phyloP scores from a whole-genome alignment of 306 rosid species.

The Phaseolus lunatus region DNA sequence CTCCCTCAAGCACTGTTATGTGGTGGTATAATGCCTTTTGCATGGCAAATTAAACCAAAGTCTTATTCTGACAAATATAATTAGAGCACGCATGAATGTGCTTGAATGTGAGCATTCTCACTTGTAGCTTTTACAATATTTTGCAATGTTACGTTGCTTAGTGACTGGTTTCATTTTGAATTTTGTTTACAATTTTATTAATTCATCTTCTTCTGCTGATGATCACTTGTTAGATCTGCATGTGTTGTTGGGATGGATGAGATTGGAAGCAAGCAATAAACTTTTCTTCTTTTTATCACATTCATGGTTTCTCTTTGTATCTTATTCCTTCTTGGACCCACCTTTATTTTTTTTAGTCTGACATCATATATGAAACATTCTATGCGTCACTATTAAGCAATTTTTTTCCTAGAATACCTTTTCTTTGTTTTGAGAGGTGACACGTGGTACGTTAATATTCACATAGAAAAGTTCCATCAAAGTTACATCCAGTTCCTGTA shows the following conservation, averaged over 20 bases:
- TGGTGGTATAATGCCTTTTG: conserved; percentile 70
- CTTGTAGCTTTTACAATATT: conserved; percentile 36
- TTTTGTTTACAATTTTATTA: conserved; percentile 8
- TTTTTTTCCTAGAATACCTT: conserved; percentile 15
- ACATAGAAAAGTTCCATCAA: neutral
- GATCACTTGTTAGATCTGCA: conserved; percentile 15
- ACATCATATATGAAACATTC: conserved; percentile 53
- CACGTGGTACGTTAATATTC: conserved; percentile 32
- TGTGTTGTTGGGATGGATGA: conserved; percentile 40
- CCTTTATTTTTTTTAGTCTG: conserved; percentile 35
- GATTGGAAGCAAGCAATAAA: conserved; percentile 31
- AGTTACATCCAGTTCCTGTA: conserved; percentile 11
- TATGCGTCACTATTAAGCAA: conserved; percentile 61
- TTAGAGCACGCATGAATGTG: conserved; percentile 47
- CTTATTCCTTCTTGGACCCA: conserved; percentile 42
- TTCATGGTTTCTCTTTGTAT: conserved; percentile 41
- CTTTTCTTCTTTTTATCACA: conserved; percentile 51
- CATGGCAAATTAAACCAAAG: conserved; percentile 59
- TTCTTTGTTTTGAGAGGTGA: conserved; percentile 13
- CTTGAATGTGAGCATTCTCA: conserved; percentile 54
- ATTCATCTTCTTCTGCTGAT: neutral
- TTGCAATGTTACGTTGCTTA: neutral
- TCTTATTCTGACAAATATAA: conserved; percentile 52
- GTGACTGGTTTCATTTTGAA: conserved; percentile 30
- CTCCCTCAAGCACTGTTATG: conserved; percentile 44